Evolutionary conservation across 495 filamentous ascomycete species (phyloP), one percentile per base, ranked within the genome.

Genomic region (Hyaloscypha finlandica): DNA sequence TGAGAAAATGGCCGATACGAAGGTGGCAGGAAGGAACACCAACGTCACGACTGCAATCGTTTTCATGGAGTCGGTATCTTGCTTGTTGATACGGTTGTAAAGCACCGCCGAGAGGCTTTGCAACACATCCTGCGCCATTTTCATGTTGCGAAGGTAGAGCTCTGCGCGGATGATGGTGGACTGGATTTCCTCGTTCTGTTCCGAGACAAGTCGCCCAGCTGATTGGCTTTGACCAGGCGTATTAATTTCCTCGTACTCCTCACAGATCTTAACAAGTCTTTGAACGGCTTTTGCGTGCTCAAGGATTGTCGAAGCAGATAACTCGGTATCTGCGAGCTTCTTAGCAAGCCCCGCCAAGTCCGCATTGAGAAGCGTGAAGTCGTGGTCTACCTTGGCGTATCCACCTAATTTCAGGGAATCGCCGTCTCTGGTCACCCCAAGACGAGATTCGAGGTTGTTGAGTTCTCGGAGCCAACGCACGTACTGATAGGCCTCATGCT

Each of bases 41-140:
- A 64, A 35, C 16, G 61, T 64, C 25, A 64, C 11, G 45, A 55
- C 31, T 4, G 61, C 52, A 33, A 64, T 64, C 9, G 61, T 64
- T 22, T 64, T 64, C 61, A 56, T 64, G 12, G 61, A 54, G 16
- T 53, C 51, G 8, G 51, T 25, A 4, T 53, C 51, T 25, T 53
- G 51, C 19, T 53, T 53, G 51, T 53, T 53, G 22, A 53, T 53
- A 8, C 51, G 51, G 51, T 53, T 53, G 51, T 53, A 53, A 16
- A 53, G 51, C 51, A 53, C 51, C 8, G 51, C 51, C 9, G 51
- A 20, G 6, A 53, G 22, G 4, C 51, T 53, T 53, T 53, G 51
- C 19, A 53, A 2, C 6, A 8, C 6, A 25, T 8, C 16, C 16
- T 25, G 51, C 19, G 22, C 51, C 51, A 53, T 53, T n/a, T 53